phyloP scores from a whole-genome alignment of 495 filamentous ascomycete species.

The Chaetomidium leptoderma region DNA sequence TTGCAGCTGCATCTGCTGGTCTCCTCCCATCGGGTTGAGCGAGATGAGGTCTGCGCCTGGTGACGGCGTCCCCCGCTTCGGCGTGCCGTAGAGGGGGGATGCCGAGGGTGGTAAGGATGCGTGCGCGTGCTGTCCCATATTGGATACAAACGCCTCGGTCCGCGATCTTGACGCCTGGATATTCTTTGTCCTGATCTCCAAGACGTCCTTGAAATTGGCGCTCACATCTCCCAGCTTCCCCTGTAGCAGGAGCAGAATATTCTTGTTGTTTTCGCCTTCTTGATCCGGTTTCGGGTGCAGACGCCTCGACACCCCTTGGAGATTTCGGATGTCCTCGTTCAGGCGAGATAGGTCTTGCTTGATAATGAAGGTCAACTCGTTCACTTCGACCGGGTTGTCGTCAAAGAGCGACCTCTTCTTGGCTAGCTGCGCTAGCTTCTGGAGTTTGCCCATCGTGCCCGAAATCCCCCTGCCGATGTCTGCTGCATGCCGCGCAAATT shows the following conservation, averaged over 20 bases:
- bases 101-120: constrained; percentile 59
- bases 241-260: constrained; percentile 89
- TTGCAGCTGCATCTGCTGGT: constrained; percentile 82
- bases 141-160: constrained; percentile 94
- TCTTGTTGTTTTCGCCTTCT: constrained; percentile 95
- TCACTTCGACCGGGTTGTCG: constrained; percentile 93
- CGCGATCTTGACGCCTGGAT: constrained; percentile 88
- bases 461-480: constrained; percentile 89
- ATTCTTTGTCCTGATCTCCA: constrained; percentile 96
- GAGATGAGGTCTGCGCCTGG: constrained; percentile 70
- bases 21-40: constrained; percentile 72
- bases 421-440: constrained; percentile 88
- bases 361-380: constrained; percentile 72
- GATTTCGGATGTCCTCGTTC: constrained; percentile 75
- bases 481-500: constrained; percentile 85
- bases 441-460: constrained; percentile 87
- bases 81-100: constrained; percentile 83
- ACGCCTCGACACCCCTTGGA: constrained; percentile 63
- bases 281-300: constrained; percentile 79
- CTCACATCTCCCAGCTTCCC: constrained; percentile 92
- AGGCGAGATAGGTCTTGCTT: constrained; percentile 92
- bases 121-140: constrained; percentile 67
- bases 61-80: constrained; percentile 55
- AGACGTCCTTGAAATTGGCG: constrained; percentile 92
- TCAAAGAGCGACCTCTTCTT: constrained; percentile 97